These are phyloP conservation scores for Ophiostoma sp. DNA, from an alignment of 2,329 filamentous ascomycete species.

Conservation along the genomic window DNA sequence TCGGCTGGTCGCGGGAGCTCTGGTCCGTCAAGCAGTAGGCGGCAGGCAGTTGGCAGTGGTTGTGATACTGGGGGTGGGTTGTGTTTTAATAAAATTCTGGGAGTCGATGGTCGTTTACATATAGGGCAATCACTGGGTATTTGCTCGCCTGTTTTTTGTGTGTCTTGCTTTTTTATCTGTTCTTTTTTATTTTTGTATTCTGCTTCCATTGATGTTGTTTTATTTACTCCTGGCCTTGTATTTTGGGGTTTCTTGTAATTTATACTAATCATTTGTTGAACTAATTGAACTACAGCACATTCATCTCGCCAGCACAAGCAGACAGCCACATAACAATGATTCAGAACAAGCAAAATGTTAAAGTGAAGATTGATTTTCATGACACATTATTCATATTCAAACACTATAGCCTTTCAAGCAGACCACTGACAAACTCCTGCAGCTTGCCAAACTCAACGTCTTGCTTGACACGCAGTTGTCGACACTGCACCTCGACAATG, in stretches of 20 bases:
- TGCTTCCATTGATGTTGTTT: background rate
- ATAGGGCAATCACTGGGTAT: background rate
- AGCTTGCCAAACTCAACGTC: slow-evolving; percentile 51
- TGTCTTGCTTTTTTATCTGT: background rate
- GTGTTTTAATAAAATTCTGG: background rate
- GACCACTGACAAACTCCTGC: slow-evolving; percentile 40
- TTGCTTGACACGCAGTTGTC: slow-evolving; percentile 58
- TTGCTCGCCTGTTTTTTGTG: background rate
- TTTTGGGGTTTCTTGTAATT: background rate
- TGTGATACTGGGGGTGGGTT: background rate
- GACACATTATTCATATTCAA: background rate
- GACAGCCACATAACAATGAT: background rate
- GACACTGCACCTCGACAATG: slow-evolving; percentile 72
- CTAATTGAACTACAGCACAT: background rate
- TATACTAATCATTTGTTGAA: background rate
- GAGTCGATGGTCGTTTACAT: background rate
- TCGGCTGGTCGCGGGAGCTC: slow-evolving; percentile 59
- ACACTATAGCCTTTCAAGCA: slow-evolving; percentile 47
- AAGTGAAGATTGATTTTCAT: slow-evolving; percentile 7
- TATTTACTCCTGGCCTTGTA: background rate
- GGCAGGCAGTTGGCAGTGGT: background rate
- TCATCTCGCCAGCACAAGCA: background rate
- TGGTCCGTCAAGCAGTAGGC: slow-evolving; percentile 51
- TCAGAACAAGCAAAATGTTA: background rate
- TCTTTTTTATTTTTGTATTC: background rate